Conservation (phyloP, 2,329 filamentous ascomycete species). For the Orbilia javanica region DNA sequence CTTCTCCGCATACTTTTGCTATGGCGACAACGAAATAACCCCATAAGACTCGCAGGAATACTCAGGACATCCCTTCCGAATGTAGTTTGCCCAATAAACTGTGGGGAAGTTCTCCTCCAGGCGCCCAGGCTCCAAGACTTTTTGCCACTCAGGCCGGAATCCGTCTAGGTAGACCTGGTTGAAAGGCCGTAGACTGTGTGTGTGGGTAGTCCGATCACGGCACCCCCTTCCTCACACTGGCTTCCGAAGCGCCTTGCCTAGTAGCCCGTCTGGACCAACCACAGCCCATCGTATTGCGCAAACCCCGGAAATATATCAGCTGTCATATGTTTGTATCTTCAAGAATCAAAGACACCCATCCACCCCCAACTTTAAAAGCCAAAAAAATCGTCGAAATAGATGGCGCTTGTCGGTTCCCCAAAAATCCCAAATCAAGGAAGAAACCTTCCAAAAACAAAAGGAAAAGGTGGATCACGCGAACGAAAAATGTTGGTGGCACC, state of each 20-base stretch:
- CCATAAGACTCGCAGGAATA: neutral
- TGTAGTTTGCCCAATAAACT: neutral
- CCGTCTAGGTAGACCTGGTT: constrained; percentile 24
- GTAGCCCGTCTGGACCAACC: constrained; percentile 10
- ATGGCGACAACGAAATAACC: neutral
- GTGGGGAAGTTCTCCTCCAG: neutral
- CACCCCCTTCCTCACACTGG: constrained; percentile 2
- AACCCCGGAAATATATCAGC: constrained; percentile 12
- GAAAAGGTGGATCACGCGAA: constrained; percentile 57
- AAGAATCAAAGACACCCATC: constrained; percentile 47
- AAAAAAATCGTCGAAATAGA: constrained; percentile 31
- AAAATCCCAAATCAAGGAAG: constrained; percentile 8
- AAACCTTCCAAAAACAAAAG: neutral
- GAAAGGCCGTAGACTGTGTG: constrained; percentile 4
- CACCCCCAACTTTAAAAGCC: neutral
- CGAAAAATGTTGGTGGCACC: constrained; percentile 36
- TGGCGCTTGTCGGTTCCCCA: neutral
- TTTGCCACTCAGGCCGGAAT: constrained; percentile 31
- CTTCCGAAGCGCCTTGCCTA: constrained; percentile 18
- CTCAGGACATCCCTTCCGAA: constrained; percentile 8
- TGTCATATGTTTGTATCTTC: constrained; percentile 29
- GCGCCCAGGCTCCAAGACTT: constrained; percentile 10
- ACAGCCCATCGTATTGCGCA: constrained; percentile 14
- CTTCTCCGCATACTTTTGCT: constrained; percentile 1
- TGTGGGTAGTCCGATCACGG: constrained; percentile 24